phyloP scores from a whole-genome alignment of 73 alveolate species.

The Stentor roeselii region DNA sequence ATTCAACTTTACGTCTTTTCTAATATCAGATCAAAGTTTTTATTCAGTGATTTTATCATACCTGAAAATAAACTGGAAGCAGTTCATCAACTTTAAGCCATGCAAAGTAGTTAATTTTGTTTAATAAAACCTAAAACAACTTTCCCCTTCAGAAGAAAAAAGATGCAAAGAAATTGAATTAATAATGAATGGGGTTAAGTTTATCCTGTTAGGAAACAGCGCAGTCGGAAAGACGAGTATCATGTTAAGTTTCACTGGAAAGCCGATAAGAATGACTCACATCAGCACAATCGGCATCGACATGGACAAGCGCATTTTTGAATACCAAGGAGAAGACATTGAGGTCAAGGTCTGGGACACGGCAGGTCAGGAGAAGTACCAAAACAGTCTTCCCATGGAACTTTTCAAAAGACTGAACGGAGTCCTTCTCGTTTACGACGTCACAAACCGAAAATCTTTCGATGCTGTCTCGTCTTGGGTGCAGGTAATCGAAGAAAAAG shows the following conservation, averaged over 20 bases:
- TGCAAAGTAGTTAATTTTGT: too few relatives aligned
- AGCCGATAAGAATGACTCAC: slow-evolving; percentile 3
- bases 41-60: too few relatives aligned
- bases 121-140: too few relatives aligned
- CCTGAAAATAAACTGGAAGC: too few relatives aligned
- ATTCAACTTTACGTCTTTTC: too few relatives aligned
- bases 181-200: not conserved
- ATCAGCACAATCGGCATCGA: slow-evolving; percentile 20
- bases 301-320: not conserved
- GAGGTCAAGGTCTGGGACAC: slow-evolving; percentile 15
- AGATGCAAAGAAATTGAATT: too few relatives aligned
- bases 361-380: slow-evolving; percentile 16
- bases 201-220: slow-evolving; percentile 12
- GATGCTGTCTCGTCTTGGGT: slow-evolving; percentile 15
- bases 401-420: slow-evolving; percentile 15
- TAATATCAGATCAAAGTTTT: too few relatives aligned
- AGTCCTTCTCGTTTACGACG: slow-evolving; percentile 5
- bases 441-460: not conserved
- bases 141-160: too few relatives aligned
- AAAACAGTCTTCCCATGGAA: not conserved
- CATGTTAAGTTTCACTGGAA: not conserved
- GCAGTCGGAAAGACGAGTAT: slow-evolving; percentile 8
- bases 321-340: slow-evolving; percentile 8
- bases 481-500: slow-evolving; percentile 19
- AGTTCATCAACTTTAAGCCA: too few relatives aligned